Conservation (phyloP, 2,329 filamentous ascomycete genomes). For the Botryotinia convoluta region DNA sequence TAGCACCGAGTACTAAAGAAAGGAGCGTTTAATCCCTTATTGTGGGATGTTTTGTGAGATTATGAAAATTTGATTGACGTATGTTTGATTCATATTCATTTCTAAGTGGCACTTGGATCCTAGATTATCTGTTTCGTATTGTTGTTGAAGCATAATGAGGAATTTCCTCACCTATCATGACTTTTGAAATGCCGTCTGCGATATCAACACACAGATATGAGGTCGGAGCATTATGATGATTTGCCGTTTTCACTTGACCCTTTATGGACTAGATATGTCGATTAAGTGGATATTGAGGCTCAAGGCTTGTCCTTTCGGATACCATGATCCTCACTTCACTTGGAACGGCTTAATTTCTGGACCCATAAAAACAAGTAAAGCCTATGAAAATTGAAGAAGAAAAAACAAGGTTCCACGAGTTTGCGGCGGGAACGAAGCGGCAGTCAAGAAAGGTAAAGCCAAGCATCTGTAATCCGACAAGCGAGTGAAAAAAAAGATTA, state of each 20-base stretch:
- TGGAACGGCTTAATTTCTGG: neutral
- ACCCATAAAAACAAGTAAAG: neutral
- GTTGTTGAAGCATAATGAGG: neutral
- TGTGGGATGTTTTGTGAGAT: neutral
- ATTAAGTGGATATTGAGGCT: constrained; percentile 10
- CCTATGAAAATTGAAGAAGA: neutral
- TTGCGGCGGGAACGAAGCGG: constrained; percentile 3
- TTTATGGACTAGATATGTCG: neutral
- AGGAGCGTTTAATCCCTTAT: neutral
- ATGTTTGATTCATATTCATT: neutral
- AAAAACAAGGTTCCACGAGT: neutral
- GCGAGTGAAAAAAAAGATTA: neutral
- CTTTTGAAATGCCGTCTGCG: constrained; percentile 1
- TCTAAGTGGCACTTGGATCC: neutral
- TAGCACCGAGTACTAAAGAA: constrained; percentile 15
- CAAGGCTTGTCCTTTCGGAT: neutral
- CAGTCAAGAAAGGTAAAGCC: constrained; percentile 3
- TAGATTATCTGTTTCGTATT: neutral
- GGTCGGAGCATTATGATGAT: neutral
- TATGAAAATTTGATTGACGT: neutral
- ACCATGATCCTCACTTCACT: neutral
- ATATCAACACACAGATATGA: neutral
- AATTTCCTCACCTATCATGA: neutral
- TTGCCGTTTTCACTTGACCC: neutral
- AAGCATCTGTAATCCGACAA: neutral